Base-by-base conservation (phyloP, 2,329 filamentous ascomycete genomes). In the Tolypocladium ovalisporum region DNA sequence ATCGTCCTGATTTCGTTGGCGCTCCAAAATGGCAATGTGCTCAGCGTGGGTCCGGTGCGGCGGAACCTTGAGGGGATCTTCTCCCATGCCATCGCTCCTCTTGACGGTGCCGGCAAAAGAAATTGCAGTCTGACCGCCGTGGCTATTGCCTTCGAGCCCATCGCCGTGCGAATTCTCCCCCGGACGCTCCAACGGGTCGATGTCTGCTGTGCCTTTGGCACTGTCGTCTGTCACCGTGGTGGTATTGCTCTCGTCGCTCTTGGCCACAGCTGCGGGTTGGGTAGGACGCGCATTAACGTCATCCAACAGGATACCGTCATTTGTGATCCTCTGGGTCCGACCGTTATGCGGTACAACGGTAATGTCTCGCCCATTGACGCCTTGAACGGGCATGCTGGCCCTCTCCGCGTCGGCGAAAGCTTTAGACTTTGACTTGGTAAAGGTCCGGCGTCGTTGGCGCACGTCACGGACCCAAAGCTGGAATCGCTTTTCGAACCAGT, bases 401-500 rank as follows among this genome's bases (percentile, higher is more conserved):
- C 35, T 44, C 27, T 73, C 73, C 5, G 75, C 61, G 53, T 84
- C 79, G 10, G 74, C n/a, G n/a, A n/a, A n/a, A n/a, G n/a, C 67
- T 58, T 77, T 73, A 68, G 86, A 73, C 74, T 83, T 73, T 67
- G 88, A 75, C 76, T 85, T 76, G 72, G 79, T 75, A n/a, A 86
- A 71, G 39, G 81, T 87, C 56, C 80, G 79, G 56, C 92, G 83
- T 56, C 86, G 76, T 49, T 75, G 78, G 56, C 84, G 83, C 1
- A 89, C 85, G 64, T 96, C 89, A 37, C 79, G 80, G 17, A 88
- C 91, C 62, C 96, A 82, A 65, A 89, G 81, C 68, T 96, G 88
- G 68, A 99, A 97, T 9, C 92, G 84, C 72, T 95, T 96, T 73
- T 99, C 92, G 69, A 99, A 99, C 93, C 93, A 99, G 73, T 96